These are phyloP conservation scores for Neoboletus magnificus DNA, from an alignment of 768 basidiomycete species.

Conservation along the genomic window DNA sequence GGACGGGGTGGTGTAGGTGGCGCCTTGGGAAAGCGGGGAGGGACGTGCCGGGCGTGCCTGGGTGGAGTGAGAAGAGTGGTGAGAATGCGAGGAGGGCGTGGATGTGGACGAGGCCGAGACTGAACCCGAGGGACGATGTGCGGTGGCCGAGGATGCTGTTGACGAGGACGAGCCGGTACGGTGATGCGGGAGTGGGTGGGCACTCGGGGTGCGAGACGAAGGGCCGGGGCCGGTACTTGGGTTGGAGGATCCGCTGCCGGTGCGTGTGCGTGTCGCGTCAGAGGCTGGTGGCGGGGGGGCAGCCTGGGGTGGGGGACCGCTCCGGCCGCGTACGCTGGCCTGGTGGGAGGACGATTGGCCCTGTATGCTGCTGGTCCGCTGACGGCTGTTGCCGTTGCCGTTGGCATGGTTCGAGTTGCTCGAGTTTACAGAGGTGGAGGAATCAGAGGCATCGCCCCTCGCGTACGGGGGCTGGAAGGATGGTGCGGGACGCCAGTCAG, in stretches of 20 bases:
- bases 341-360: slow-evolving; percentile 52
- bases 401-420: slow-evolving; percentile 34
- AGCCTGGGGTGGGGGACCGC: slow-evolving; percentile 30
- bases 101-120: slow-evolving; percentile 29
- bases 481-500: slow-evolving; percentile 49
- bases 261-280: slow-evolving; percentile 29
- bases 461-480: slow-evolving; percentile 75
- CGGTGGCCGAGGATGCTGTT: slow-evolving; percentile 13
- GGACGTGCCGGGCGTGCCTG: slow-evolving; percentile 32
- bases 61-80: slow-evolving; percentile 24
- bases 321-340: slow-evolving; percentile 37
- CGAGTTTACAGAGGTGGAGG: slow-evolving; percentile 77
- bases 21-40: slow-evolving; percentile 33
- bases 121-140: slow-evolving; percentile 28
- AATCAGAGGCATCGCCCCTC: slow-evolving; percentile 75
- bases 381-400: slow-evolving; percentile 37
- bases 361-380: slow-evolving; percentile 69
- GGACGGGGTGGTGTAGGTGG: slow-evolving; percentile 20
- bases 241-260: slow-evolving; percentile 30
- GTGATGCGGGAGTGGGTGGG: slow-evolving; percentile 30
- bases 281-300: slow-evolving; percentile 22
- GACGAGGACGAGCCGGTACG: slow-evolving; percentile 33
- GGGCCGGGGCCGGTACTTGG: slow-evolving; percentile 11
- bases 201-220: slow-evolving; percentile 14
- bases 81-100: slow-evolving; percentile 28